Conservation (phyloP, 441 rosid genomes). For the Omphalea diandra region DNA sequence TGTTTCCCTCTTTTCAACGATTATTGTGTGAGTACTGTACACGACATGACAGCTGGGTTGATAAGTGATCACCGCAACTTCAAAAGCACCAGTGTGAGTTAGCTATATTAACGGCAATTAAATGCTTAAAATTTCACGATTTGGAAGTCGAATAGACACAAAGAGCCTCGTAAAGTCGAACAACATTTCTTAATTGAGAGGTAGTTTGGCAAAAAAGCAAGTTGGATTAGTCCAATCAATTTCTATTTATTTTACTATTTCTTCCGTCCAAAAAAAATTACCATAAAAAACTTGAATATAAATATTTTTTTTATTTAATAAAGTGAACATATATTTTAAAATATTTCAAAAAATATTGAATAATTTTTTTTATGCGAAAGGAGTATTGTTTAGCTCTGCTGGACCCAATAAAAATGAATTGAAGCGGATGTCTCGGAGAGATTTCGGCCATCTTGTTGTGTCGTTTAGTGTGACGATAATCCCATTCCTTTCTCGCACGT, state of each 20-base stretch:
- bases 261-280: no score
- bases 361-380: no score
- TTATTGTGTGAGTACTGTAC: not conserved
- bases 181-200: not conserved
- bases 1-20: not conserved
- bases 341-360: no score
- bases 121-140: no score
- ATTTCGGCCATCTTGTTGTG: conserved; percentile 2
- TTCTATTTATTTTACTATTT: no score
- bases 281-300: no score
- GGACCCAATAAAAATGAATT: not conserved
- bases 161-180: not conserved
- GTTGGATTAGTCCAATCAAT: no score
- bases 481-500: not conserved
- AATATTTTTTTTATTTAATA: no score
- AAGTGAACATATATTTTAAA: no score
- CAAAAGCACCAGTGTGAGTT: no score
- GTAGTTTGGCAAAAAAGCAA: not conserved
- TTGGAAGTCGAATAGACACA: not conserved
- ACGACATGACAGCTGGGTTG: not conserved
- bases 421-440: conserved; percentile 16
- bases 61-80: not conserved
- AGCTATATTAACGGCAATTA: no score
- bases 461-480: not conserved
- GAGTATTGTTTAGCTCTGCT: no score